Base-by-base conservation (phyloP, 2,329 filamentous ascomycete species). In the Ceratocystis cacaofunesta region DNA sequence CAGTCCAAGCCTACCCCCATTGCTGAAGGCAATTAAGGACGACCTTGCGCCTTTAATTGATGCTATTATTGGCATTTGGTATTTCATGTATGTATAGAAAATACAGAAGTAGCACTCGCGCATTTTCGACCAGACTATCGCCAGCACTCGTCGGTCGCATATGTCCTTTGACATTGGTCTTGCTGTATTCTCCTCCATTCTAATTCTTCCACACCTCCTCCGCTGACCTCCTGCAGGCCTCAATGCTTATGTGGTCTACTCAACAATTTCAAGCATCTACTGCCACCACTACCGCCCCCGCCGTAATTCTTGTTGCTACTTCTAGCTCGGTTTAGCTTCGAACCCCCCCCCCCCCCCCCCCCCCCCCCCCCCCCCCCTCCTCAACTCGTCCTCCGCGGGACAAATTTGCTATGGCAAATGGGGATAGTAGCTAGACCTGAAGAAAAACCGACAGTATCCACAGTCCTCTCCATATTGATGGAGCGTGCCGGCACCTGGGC, bases 401-500 rank as follows among this genome's bases (percentile, higher is more conserved):
- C n/a, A n/a, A n/a, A n/a, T n/a, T n/a, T n/a, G n/a, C n/a, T n/a
- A n/a, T n/a, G n/a, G n/a, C n/a, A n/a, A n/a, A n/a, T n/a, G n/a
- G n/a, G n/a, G n/a, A n/a, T n/a, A n/a, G n/a, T n/a, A n/a, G n/a
- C n/a, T n/a, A n/a, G n/a, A n/a, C n/a, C n/a, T n/a, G n/a, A n/a
- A n/a, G n/a, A n/a, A n/a, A n/a, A n/a, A n/a, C n/a, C n/a, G n/a
- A n/a, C 15, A 61, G 25, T 19, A 61, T 36, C 17, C 19, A 52
- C 22, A 30, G 17, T 12, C 22, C 28, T 12, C 61, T 8, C 50
- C 32, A n/a, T 50, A 28, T 41, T 41, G 36, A 69, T 69, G 68
- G 68, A 69, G 30, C 66, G 65, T 32, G 61, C 67, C 55, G 25
- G 55, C 50, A 68, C 66, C 6, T 68, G 65, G 64, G 61, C 61